Conservation (phyloP, 1,284 basidiomycete species). For the Ganoderma multipileum region DNA sequence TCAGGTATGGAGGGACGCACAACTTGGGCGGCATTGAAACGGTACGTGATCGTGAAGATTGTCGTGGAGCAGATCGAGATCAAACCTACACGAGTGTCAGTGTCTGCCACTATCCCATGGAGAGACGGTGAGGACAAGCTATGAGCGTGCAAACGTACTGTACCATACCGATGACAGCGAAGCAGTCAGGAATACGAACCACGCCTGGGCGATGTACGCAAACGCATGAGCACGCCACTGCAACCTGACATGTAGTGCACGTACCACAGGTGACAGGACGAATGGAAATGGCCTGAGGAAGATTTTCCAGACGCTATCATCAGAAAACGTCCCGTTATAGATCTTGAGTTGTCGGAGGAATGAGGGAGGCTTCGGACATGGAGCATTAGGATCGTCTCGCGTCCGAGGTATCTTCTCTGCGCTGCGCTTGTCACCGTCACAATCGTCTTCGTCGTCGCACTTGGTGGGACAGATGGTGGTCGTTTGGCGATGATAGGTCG, state of each 20-base stretch:
- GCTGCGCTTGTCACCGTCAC: neutral
- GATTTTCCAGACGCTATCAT: conserved; percentile 43
- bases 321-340: conserved; percentile 46
- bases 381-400: neutral
- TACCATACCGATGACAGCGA: conserved; percentile 52
- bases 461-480: too few species aligned
- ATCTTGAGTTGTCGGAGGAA: conserved; percentile 45
- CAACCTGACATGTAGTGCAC: neutral
- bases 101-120: neutral
- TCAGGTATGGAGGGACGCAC: neutral
- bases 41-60: conserved; percentile 50
- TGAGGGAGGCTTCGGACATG: conserved; percentile 29
- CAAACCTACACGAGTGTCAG: conserved; percentile 39
- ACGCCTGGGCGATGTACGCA: conserved; percentile 36
- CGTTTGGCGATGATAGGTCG: too few species aligned
- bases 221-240: neutral
- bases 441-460: too few species aligned
- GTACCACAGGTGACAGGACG: conserved; percentile 49
- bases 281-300: conserved; percentile 49
- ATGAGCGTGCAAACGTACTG: conserved; percentile 36
- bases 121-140: neutral
- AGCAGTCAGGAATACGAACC: conserved; percentile 45
- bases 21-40: conserved; percentile 47
- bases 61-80: conserved; percentile 51
- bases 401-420: neutral